Conservation (phyloP, 768 basidiomycete genomes). For the Tubosaeta sp. region DNA sequence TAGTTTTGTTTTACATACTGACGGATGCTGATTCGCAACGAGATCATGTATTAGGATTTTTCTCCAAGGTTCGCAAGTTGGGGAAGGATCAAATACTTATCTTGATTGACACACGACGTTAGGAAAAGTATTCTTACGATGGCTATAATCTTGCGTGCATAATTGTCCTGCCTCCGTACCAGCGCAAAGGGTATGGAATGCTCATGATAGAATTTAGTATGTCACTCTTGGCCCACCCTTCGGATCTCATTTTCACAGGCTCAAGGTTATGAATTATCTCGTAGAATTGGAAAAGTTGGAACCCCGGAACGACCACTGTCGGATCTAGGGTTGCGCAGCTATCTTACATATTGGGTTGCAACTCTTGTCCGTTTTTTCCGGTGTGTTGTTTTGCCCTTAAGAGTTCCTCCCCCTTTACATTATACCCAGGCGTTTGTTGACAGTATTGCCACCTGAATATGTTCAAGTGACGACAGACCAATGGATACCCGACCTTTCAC, state of each 20-base stretch:
- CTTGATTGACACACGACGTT: background rate
- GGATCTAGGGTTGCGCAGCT: conserved; percentile 86
- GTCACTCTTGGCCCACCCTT: conserved; percentile 25
- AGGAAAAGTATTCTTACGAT: conserved; percentile 95
- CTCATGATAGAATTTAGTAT: conserved; percentile 97
- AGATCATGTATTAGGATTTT: conserved; percentile 77
- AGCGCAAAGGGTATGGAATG: conserved; percentile 86
- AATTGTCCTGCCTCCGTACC: conserved; percentile 90
- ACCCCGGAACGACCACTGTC: conserved; percentile 95
- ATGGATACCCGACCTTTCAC: conserved; percentile 39
- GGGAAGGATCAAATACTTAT: background rate
- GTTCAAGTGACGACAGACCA: conserved; percentile 43
- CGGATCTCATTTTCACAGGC: background rate
- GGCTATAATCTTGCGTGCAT: conserved; percentile 98
- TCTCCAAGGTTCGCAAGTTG: conserved; percentile 48
- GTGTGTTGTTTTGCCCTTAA: conserved; percentile 33
- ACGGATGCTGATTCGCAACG: conserved; percentile 77
- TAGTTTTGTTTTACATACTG: conserved; percentile 85
- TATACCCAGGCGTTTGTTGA: conserved; percentile 47
- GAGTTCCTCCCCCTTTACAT: background rate
- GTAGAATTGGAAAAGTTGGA: conserved; percentile 72
- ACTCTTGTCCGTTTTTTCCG: conserved; percentile 81
- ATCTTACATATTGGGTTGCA: conserved; percentile 84
- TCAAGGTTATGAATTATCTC: conserved; percentile 88
- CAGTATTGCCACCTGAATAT: conserved; percentile 54